Conservation (phyloP, 495 filamentous ascomycete species). For the Extremus antarcticus region DNA sequence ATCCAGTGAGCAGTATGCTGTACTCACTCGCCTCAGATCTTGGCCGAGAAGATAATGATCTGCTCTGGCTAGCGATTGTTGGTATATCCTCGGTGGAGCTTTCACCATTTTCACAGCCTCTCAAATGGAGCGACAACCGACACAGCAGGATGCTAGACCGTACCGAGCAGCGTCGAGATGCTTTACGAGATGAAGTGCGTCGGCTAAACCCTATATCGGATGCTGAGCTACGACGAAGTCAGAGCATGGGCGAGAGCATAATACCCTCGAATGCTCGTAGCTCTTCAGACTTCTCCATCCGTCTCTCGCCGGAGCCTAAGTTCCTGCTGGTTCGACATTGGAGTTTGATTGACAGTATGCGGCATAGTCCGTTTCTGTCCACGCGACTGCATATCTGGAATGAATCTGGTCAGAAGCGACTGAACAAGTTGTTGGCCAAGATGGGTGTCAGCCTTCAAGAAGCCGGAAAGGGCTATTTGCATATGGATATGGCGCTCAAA, state of each 20-base stretch:
- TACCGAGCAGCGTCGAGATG: conserved; percentile 70
- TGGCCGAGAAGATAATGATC: conserved; percentile 90
- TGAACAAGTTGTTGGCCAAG: conserved; percentile 94
- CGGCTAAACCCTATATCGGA: conserved; percentile 80
- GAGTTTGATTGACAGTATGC: conserved; percentile 97
- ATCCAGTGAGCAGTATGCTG: conserved; percentile 84
- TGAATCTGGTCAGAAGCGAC: conserved; percentile 71
- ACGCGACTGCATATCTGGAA: conserved; percentile 90
- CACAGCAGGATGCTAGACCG: conserved; percentile 43
- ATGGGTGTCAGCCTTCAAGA: conserved; percentile 94
- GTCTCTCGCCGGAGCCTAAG: conserved; percentile 83
- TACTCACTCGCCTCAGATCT: conserved; percentile 92
- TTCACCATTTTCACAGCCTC: conserved; percentile 34
- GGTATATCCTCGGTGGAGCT: conserved; percentile 86
- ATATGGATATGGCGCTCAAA: conserved; percentile 98
- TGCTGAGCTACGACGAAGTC: conserved; percentile 35
- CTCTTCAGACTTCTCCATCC: conserved; percentile 84
- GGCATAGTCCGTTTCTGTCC: conserved; percentile 92
- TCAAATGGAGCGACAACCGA: background rate
- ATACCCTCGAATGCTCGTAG: conserved; percentile 82
- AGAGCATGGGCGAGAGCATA: conserved; percentile 37
- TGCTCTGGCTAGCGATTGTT: conserved; percentile 89
- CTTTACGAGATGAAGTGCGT: conserved; percentile 86
- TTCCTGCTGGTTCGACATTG: conserved; percentile 92
- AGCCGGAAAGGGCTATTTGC: conserved; percentile 89